phyloP scores from a whole-genome alignment of 2,329 filamentous ascomycete species.

The Trichoderma sp. region DNA sequence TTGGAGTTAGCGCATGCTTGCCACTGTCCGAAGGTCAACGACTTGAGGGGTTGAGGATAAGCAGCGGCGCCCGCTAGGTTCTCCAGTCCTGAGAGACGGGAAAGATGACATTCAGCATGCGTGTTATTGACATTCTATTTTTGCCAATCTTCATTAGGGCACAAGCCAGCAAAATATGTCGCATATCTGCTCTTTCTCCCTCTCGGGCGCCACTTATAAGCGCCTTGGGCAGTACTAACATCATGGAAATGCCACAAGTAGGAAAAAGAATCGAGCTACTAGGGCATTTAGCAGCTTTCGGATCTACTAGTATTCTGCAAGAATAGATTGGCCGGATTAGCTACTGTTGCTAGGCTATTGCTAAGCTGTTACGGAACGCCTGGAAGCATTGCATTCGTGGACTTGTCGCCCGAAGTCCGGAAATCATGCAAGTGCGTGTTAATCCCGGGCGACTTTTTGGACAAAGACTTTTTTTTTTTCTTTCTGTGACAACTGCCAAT shows the following conservation, averaged over 20 bases:
- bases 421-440: background rate
- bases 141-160: background rate
- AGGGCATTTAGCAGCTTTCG: background rate
- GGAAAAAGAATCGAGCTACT: background rate
- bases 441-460: conserved; percentile 5
- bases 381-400: background rate
- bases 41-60: background rate
- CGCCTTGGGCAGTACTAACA: background rate
- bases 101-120: background rate
- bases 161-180: background rate
- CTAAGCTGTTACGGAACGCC: background rate
- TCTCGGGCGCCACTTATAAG: background rate
- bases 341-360: background rate
- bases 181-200: background rate
- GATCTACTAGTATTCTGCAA: background rate
- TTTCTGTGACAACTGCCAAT: conserved; percentile 19
- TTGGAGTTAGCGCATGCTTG: conserved; percentile 4
- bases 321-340: background rate
- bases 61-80: conserved; percentile 8
- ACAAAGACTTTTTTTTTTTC: background rate
- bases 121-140: background rate
- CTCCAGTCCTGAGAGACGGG: background rate
- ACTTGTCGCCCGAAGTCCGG: conserved; percentile 7
- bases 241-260: background rate
- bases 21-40: conserved; percentile 3